Base-by-base conservation (phyloP, 164 flowering plant species). In the Cinnamomum micranthum region DNA sequence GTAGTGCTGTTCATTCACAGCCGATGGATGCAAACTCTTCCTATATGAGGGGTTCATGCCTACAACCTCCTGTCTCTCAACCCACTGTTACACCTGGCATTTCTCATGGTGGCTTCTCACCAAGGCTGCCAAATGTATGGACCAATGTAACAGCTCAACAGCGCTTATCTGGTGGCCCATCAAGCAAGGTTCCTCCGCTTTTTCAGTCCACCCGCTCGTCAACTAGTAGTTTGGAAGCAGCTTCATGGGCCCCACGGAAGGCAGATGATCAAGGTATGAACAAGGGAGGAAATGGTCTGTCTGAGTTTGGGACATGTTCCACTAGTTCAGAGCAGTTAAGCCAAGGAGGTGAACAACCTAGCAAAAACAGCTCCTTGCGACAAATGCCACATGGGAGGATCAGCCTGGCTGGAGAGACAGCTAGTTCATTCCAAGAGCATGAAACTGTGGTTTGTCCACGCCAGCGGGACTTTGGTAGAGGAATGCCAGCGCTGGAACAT, bases 111-210 rank as follows among this genome's bases (percentile, higher is more conserved):
- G 78, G 74, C 31, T 79, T 80, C 68, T 70, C 93, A 74, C 79
- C 80, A 66, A 71, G 81, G 41, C 70, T 72, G 63, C 84, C 83
- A 58, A 81, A 82, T 77, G 77, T 71, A 10, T 85, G 92, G 92
- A 74, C 83, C 60, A 84, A 79, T 81, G 76, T 84, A 71, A 74
- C 91, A 75, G 22, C 78, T 51, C 89, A 85, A 69, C 88, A 83
- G 68, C 73, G 14, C 73, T 31, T 50, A 31, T 59, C 78, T n/a
- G 84, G 76, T 65, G 68, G 79, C 11, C 80, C 81, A 71, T 27
- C 81, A 71, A 83, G 71, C 28, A 81, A 80, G 58, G 75, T 74
- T 77, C 50, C 87, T 22, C 68, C 88, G 23, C 31, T 78, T 59
- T 65, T 79, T 19, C 83, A 77, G 75, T 79, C 89, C 62, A 73